Percentiles rank a stretch among this genome's conserved stretches.
Conservation (phyloP, 2,329 filamentous ascomycete genomes). For the Bipolaris oryzae region DNA sequence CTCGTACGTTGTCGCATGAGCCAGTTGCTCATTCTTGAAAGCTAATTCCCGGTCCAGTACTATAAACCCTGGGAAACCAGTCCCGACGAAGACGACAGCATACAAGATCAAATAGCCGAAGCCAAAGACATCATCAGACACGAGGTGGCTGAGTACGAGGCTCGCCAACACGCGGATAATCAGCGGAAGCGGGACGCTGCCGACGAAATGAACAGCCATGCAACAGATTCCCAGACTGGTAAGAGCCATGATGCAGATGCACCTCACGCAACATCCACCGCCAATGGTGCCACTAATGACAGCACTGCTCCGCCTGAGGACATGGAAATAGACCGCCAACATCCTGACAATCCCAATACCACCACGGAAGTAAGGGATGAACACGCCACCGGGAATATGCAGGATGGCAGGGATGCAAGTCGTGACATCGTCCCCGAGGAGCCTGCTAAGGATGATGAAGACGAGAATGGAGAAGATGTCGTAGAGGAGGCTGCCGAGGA, state of each 20-base stretch:
- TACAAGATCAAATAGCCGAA: constrained; percentile 72
- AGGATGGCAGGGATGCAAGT: constrained; percentile 24
- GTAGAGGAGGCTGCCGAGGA: constrained; percentile 82
- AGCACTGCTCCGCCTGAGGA: constrained; percentile 28
- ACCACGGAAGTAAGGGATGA: constrained; percentile 27
- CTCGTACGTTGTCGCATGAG: constrained; percentile 64
- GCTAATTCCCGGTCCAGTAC: constrained; percentile 62
- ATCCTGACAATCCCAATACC: constrained; percentile 23
- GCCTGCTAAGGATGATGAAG: constrained; percentile 57
- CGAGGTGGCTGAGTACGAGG: constrained; percentile 69
- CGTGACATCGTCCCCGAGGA: constrained; percentile 42
- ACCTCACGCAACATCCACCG: constrained; percentile 19
- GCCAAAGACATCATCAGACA: constrained; percentile 67
- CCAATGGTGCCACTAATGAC: constrained; percentile 37
- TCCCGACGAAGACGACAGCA: constrained; percentile 69
- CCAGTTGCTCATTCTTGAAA: background rate
- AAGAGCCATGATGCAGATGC: constrained; percentile 34
- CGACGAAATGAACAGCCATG: constrained; percentile 23
- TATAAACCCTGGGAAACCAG: constrained; percentile 84
- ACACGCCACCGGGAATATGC: constrained; percentile 22
- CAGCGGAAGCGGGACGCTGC: constrained; percentile 26
- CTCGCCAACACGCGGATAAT: constrained; percentile 42
- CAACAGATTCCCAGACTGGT: constrained; percentile 27
- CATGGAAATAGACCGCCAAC: constrained; percentile 35
- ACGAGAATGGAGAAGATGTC: constrained; percentile 77